Percentiles rank a stretch among this genome's conserved stretches.
Evolutionary conservation across 1,284 basidiomycete genomes (phyloP).

Genomic region (Fistulinella cinereoalba): DNA sequence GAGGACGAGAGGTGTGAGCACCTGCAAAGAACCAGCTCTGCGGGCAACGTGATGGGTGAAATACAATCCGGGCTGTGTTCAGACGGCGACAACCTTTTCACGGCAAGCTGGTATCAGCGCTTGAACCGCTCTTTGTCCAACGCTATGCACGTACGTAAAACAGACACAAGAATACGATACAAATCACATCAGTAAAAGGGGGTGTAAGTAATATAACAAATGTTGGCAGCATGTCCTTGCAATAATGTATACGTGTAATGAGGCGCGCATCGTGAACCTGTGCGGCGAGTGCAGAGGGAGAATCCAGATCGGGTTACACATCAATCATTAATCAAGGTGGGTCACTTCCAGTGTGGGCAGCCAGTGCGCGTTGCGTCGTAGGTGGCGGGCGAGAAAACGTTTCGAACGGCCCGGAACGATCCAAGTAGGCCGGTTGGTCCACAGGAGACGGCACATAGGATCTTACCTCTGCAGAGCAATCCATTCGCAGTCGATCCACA

Average conservation of each 20-base stretch:
- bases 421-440: conserved; percentile 13
- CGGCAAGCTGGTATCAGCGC: not conserved
- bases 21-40: conserved; percentile 33
- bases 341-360: conserved; percentile 9
- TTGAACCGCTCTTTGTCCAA: not conserved
- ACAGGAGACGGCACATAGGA: conserved; percentile 34
- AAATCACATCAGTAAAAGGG: conserved; percentile 21
- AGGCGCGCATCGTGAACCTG: conserved; percentile 2
- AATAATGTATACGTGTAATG: conserved; percentile 23
- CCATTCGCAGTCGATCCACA: conserved; percentile 42
- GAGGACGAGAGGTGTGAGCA: conserved; percentile 5
- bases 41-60: conserved; percentile 14
- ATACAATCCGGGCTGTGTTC: not conserved
- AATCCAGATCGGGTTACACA: conserved; percentile 1
- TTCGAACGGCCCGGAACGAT: conserved; percentile 23
- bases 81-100: not conserved
- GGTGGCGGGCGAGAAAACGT: conserved; percentile 39
- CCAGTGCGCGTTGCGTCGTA: conserved; percentile 5
- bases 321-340: conserved; percentile 14
- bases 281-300: not conserved
- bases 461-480: conserved; percentile 50
- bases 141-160: conserved; percentile 15
- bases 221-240: conserved; percentile 3
- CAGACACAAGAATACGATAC: conserved; percentile 19
- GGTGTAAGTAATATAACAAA: conserved; percentile 20